Percentiles rank a stretch among this genome's conserved stretches.
These are phyloP conservation scores for Lentinula boryana DNA, from an alignment of 768 basidiomycete genomes.

Conservation along the genomic window DNA sequence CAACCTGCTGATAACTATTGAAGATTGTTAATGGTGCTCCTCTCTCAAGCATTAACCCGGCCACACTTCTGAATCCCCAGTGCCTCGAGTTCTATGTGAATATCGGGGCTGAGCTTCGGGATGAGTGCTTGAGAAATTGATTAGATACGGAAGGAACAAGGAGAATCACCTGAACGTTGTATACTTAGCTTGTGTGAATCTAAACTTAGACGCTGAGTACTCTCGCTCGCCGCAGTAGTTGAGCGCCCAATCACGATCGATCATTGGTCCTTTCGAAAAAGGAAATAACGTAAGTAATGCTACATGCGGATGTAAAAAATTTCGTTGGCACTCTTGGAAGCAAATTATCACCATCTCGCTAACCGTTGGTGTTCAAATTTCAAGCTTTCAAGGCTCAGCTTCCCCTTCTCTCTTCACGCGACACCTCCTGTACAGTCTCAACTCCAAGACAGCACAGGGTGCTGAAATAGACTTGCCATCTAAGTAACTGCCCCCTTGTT, in stretches of 20 bases:
- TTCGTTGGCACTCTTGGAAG: not conserved
- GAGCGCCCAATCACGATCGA: not conserved
- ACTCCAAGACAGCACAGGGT: not conserved
- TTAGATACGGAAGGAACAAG: not conserved
- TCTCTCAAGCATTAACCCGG: slow-evolving; percentile 60
- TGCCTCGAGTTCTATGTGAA: slow-evolving; percentile 58
- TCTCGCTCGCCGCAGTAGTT: no score
- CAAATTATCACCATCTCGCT: not conserved
- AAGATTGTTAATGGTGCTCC: slow-evolving; percentile 78
- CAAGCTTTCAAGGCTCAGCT: not conserved
- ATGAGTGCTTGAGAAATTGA: not conserved
- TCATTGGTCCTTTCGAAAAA: not conserved
- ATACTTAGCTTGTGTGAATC: not conserved
- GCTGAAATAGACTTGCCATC: not conserved
- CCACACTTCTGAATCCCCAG: slow-evolving; percentile 70
- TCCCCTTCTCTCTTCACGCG: slow-evolving; percentile 1
- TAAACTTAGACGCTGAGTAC: no score
- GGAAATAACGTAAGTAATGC: not conserved
- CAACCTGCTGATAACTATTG: slow-evolving; percentile 11
- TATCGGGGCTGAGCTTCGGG: slow-evolving; percentile 31
- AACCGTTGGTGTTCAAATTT: not conserved
- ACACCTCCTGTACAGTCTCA: not conserved
- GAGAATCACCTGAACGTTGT: not conserved
- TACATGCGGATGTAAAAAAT: not conserved
- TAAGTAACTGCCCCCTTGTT: slow-evolving; percentile 12